Base-by-base conservation (phyloP, 2,329 filamentous ascomycete species). In the Chaetomium sp. region DNA sequence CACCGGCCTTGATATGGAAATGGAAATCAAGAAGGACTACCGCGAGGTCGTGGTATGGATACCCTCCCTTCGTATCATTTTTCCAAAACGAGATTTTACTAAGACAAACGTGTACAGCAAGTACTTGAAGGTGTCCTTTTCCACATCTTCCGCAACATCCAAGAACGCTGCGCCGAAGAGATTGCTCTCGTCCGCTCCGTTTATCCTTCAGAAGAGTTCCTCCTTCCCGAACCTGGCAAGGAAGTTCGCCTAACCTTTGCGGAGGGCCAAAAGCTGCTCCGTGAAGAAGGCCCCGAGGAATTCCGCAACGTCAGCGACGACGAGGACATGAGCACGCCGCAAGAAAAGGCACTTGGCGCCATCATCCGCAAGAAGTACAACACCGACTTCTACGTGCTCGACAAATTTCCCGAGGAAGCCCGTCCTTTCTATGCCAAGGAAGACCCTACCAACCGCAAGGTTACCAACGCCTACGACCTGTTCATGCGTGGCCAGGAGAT, bases 401-500 rank as follows among this genome's bases (percentile, higher is more conserved):
- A 97, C 78, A 94, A 97, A 74, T 99, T 96, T 79, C 94, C 94
- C 45, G 85, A 94, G 71, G 78, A 79, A 40, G 89, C 94, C 19
- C 84, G 94, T 35, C 92, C 92, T 5, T 96, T 96, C 74, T 97
- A 96, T 74, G 91, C 92, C 59, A 89, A 92, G 76, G 84, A 88
- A 53, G 88, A 88, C 67, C 81, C 82, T 2, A 75, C 80, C 44
- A 81, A 88, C 65, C 77, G 81, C 54, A 77, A 78, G 38, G 80
- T 89, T 61, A 89, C 81, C 9, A 85, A 85, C 62, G 80, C 81
- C 10, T 85, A 79, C 64, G 91, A 96, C 72, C 90, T 95, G 67
- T 95, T 96, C 77, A 85, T 95, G 69, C 85, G 92, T 56, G 90
- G 90, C 3, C 91, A 97, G 71, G 92, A 96, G 72, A 92, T 96